phyloP scores from a whole-genome alignment of 2,329 filamentous ascomycete genomes.

The Fusarium decemcellulare region DNA sequence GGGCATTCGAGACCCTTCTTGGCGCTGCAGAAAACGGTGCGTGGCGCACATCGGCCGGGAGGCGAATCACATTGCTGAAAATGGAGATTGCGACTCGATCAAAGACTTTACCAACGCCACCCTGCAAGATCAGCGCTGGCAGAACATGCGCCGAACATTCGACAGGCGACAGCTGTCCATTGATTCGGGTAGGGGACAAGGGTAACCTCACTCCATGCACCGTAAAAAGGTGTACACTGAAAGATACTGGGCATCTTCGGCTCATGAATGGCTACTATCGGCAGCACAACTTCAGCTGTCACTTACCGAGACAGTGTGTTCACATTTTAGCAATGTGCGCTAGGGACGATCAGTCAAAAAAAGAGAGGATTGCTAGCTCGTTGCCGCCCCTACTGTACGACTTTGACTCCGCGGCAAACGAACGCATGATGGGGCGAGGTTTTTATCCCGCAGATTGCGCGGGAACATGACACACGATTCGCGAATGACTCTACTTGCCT shows the following conservation, averaged over 20 bases:
- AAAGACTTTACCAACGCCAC: not conserved
- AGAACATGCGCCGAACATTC: constrained; percentile 44
- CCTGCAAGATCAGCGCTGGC: constrained; percentile 15
- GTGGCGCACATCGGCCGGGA: constrained; percentile 13
- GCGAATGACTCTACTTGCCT: constrained; percentile 10
- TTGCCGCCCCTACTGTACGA: not conserved
- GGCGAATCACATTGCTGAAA: constrained; percentile 26
- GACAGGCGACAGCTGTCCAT: constrained; percentile 22
- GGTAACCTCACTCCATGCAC: constrained; percentile 1
- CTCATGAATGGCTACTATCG: constrained; percentile 4
- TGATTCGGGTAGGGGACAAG: not conserved
- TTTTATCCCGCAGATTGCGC: constrained; percentile 42
- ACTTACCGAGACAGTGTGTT: not conserved
- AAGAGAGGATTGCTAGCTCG: not conserved
- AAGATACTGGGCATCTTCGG: not conserved
- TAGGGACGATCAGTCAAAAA: not conserved
- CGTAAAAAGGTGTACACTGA: too few species aligned
- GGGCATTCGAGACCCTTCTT: constrained; percentile 38
- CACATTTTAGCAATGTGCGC: not conserved
- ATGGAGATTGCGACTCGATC: constrained; percentile 9
- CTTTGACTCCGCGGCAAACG: constrained; percentile 1
- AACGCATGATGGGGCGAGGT: constrained; percentile 25
- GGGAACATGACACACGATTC: constrained; percentile 27
- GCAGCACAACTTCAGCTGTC: not conserved
- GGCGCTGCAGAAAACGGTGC: constrained; percentile 16